phyloP scores from a whole-genome alignment of 192 early-diverging fungal species.

The Coemansia asiatica region DNA sequence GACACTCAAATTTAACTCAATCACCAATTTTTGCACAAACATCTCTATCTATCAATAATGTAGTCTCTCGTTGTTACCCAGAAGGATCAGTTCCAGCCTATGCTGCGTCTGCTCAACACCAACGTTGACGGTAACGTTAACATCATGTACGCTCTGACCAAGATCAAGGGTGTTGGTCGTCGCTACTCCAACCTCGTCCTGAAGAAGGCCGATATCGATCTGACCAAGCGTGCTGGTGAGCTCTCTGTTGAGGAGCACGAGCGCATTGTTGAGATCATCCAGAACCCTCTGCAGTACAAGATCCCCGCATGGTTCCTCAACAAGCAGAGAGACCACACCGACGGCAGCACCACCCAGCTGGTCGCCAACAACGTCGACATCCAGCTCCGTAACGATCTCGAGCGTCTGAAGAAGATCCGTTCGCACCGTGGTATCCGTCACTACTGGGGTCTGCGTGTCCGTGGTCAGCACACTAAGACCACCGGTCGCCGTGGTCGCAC shows the following conservation, averaged over 20 bases:
- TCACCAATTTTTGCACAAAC: neutral
- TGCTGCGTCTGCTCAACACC: constrained; percentile 98
- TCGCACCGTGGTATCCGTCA: constrained; percentile 99
- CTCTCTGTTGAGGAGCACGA: constrained; percentile 96
- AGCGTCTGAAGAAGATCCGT: constrained; percentile 99
- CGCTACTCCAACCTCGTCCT: constrained; percentile 98
- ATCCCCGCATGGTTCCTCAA: constrained; percentile 99
- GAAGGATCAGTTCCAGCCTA: constrained; percentile 94
- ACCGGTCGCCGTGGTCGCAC: constrained; percentile 94
- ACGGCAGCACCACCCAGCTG: constrained; percentile 93
- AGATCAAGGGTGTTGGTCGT: constrained; percentile 98
- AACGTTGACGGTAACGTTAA: constrained; percentile 96
- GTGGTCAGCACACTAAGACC: constrained; percentile 99
- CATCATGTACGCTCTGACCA: constrained; percentile 93
- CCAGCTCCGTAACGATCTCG: constrained; percentile 97
- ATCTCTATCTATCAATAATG: neutral
- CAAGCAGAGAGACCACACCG: constrained; percentile 97
- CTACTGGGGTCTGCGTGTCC: constrained; percentile 96
- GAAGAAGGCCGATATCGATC: constrained; percentile 99
- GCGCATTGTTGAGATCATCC: constrained; percentile 96
- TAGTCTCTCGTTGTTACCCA: constrained; percentile 87
- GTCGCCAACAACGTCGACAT: constrained; percentile 94
- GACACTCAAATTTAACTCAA: too few relatives aligned
- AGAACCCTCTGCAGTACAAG: constrained; percentile 99
- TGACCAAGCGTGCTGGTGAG: constrained; percentile 98